Percentiles rank a stretch among this genome's conserved stretches.
phyloP scores from a whole-genome alignment of 2,329 filamentous ascomycete species.

The Cladophialophora yegresii region DNA sequence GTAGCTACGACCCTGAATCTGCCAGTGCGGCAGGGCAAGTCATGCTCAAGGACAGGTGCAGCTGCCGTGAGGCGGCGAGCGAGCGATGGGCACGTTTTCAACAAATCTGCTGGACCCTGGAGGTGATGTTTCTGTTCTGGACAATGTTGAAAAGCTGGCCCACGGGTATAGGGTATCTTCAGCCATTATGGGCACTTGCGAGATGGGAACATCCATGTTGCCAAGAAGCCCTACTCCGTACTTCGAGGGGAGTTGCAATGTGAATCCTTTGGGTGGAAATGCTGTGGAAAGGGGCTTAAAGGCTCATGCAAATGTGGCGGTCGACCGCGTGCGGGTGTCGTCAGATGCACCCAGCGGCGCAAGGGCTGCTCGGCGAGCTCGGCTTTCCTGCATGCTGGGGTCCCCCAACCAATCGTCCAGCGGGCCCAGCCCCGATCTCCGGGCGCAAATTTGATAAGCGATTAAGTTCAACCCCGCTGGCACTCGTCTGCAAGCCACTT shows the following conservation, averaged over 20 bases:
- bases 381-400: background rate
- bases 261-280: background rate
- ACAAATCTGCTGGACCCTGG: background rate
- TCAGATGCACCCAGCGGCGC: background rate
- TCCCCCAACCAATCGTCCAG: conserved; percentile 8
- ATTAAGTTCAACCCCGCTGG: conserved; percentile 1
- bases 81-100: background rate
- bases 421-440: conserved; percentile 9
- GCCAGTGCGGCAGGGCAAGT: background rate
- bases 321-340: background rate
- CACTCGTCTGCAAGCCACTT: conserved; percentile 13
- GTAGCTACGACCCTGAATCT: background rate
- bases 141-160: background rate
- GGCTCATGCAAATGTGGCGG: background rate
- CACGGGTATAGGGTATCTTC: background rate
- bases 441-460: conserved; percentile 17
- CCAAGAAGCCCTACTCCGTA: background rate
- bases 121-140: background rate
- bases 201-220: background rate
- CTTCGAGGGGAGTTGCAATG: background rate
- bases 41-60: conserved; percentile 5
- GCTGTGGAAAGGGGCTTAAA: background rate
- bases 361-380: background rate
- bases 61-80: background rate
- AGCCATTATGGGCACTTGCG: background rate